Conservation (phyloP, 2,329 filamentous ascomycete species). For the Ophiocordyceps robertsii region DNA sequence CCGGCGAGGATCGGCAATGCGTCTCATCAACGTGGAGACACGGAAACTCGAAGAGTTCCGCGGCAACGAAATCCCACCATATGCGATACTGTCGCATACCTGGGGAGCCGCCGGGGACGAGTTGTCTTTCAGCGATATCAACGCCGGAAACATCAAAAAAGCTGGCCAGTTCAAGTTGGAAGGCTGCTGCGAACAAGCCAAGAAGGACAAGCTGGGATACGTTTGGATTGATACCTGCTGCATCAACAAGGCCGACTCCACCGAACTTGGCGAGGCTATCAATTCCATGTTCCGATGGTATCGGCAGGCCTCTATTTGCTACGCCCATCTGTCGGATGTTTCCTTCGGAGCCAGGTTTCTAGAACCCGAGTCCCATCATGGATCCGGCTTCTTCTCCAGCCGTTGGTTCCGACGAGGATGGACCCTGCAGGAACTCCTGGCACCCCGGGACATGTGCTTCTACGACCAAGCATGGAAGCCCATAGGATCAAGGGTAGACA, state of each 20-base stretch:
- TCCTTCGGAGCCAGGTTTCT: too few relatives aligned
- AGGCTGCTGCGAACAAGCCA: neutral
- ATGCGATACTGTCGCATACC: neutral
- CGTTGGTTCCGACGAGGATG: too few relatives aligned
- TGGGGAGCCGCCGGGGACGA: neutral
- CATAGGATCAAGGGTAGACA: too few relatives aligned
- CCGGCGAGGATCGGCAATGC: too few relatives aligned
- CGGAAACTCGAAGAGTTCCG: neutral
- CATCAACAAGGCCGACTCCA: slow-evolving; percentile 12
- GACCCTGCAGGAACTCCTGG: too few relatives aligned
- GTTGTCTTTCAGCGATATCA: neutral
- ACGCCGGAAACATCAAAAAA: neutral
- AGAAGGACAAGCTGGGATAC: slow-evolving; percentile 8
- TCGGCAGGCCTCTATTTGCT: slow-evolving; percentile 9
- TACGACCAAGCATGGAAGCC: too few relatives aligned
- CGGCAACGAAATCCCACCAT: neutral
- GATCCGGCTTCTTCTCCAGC: too few relatives aligned
- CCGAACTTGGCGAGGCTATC: slow-evolving; percentile 12
- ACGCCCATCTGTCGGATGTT: slow-evolving; percentile 11
- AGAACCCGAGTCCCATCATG: too few relatives aligned
- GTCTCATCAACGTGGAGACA: neutral
- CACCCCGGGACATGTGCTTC: too few relatives aligned
- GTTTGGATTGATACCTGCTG: slow-evolving; percentile 15
- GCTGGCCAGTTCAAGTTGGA: neutral
- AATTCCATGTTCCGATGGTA: slow-evolving; percentile 16